phyloP scores from a whole-genome alignment of 2,329 filamentous ascomycete genomes.

The Macroventuria anomochaeta region DNA sequence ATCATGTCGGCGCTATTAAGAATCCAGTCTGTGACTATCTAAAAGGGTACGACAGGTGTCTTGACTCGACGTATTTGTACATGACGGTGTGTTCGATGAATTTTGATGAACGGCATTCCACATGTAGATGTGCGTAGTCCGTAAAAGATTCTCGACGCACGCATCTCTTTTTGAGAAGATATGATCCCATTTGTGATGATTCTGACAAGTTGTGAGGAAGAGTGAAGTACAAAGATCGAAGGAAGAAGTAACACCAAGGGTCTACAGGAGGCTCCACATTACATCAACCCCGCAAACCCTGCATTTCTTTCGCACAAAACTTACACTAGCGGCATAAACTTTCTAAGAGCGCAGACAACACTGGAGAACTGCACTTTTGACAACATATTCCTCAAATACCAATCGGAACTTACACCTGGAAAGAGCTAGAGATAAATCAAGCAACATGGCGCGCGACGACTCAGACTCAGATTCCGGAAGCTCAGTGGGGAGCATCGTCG shows the following conservation, averaged over 20 bases:
- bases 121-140: no score
- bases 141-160: no score
- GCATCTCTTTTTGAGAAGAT: no score
- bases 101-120: no score
- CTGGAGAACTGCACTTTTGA: conserved; percentile 5
- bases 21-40: no score
- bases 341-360: conserved; percentile 22
- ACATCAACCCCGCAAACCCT: conserved; percentile 35
- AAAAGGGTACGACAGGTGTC: no score
- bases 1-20: no score
- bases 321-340: conserved; percentile 34
- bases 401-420: not conserved
- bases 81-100: no score
- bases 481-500: conserved; percentile 44
- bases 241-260: conserved; percentile 6
- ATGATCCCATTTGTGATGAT: no score
- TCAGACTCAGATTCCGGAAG: conserved; percentile 42
- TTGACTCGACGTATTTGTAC: no score
- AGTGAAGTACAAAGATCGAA: not conserved
- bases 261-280: conserved; percentile 11
- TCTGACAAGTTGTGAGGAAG: no score
- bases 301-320: conserved; percentile 37
- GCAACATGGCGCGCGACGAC: conserved; percentile 38
- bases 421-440: not conserved
- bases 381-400: not conserved